Base-by-base conservation (phyloP, 495 filamentous ascomycete genomes). In the Margaritispora aquatica region DNA sequence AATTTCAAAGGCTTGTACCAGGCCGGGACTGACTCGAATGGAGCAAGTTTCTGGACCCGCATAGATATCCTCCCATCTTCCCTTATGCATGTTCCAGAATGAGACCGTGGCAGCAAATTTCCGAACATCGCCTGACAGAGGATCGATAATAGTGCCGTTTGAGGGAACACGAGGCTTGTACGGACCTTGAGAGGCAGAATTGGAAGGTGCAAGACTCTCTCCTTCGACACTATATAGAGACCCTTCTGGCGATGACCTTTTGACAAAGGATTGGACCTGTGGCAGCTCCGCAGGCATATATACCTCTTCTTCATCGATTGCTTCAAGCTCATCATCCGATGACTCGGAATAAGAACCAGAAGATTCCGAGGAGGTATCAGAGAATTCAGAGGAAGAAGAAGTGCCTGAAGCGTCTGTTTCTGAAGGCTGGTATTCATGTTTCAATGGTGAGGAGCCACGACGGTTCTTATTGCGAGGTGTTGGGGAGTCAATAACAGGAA, bases 371-470 rank as follows among this genome's bases (percentile, higher is more conserved):
- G 75, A 69, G 2, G 75, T 77, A 9, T 77, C 74, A 1, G 75
- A 77, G 26, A 71, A 64, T 38, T 73, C 72, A 24, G 65, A 66
- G n/a, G n/a, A n/a, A 26, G 61, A 64, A 3, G 61, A 58, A 5
- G 74, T 75, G 26, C 20, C 27, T 19, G 61, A 69, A 15, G 68
- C 64, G 0, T 88, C 88, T 53, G 83, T 83, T 41, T 90, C 92
- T 0, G 94, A 97, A 1, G 95, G 95, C 63, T 90, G 88, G 66
- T 96, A 99, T 74, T 99, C 92, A 66, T 97, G 94, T 72, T 99
- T 99, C 58, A 99, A 77, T 9, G 95, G 95, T 9, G 95, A 97
- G 3, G 95, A 97, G 24, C 85, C 88, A 5, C 90, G 82, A 26
- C 93, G 80, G 65, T 81, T 87, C 11, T 79, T 69, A 24, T 73